A percentile compares a stretch with the other conserved stretches of the same genome.
phyloP scores from a whole-genome alignment of 345 rosid species.

The Citrus hindsii region DNA sequence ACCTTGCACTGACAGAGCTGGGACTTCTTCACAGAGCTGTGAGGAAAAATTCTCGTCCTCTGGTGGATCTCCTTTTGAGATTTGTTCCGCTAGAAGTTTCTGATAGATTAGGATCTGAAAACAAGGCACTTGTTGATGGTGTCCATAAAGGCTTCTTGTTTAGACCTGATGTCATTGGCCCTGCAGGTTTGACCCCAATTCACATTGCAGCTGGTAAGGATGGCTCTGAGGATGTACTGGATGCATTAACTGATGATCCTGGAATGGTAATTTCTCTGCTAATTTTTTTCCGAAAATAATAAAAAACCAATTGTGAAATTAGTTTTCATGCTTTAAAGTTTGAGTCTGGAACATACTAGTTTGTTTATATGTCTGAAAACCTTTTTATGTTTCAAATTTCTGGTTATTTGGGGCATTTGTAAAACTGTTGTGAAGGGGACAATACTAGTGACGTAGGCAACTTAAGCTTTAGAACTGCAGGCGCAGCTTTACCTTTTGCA shows the following conservation, averaged over 20 bases:
- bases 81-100: conserved; percentile 46
- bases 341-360: not conserved
- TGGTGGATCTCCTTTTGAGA: conserved; percentile 79
- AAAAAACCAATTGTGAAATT: not conserved
- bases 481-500: not conserved
- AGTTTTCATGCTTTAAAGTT: not conserved
- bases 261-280: conserved; percentile 55
- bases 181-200: conserved; percentile 96
- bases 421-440: not conserved
- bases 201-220: conserved; percentile 99
- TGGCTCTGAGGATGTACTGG: conserved; percentile 84
- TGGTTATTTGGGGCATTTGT: not conserved
- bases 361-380: not conserved
- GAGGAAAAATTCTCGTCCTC: conserved; percentile 76
- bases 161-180: conserved; percentile 84
- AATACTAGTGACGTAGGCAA: not conserved
- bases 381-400: not conserved
- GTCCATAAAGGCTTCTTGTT: conserved; percentile 43
- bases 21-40: conserved; percentile 93
- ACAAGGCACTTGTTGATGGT: conserved; percentile 17
- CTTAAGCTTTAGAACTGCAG: not conserved
- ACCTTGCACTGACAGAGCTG: conserved; percentile 59
- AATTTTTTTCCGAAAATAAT: conserved; percentile 1
- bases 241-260: conserved; percentile 84
- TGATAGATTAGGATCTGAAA: conserved; percentile 20